phyloP scores from a whole-genome alignment of 139 green algal species.

The Micromonas pusilla region DNA sequence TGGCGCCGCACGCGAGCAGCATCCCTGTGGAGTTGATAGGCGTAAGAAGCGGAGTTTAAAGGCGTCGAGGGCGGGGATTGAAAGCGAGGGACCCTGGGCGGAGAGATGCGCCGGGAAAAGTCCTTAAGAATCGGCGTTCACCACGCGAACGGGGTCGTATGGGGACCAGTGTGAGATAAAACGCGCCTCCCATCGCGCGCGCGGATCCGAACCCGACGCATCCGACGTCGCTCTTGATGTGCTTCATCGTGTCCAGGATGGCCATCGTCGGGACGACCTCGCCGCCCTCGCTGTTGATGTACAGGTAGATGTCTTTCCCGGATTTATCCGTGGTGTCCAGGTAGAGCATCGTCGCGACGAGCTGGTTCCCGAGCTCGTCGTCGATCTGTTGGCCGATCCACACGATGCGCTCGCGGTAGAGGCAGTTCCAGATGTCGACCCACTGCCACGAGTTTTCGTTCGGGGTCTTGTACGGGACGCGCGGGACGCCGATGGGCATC shows the following conservation, averaged over 20 bases:
- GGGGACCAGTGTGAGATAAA: too few relatives aligned
- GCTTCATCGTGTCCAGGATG: conserved; percentile 94
- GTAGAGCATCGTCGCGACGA: conserved; percentile 88
- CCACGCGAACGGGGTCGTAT: too few relatives aligned
- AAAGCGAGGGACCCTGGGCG: too few relatives aligned
- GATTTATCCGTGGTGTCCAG: conserved; percentile 71
- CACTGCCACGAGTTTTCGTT: conserved; percentile 72
- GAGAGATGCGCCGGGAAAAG: too few relatives aligned
- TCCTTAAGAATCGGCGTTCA: too few relatives aligned
- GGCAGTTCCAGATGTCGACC: conserved; percentile 91
- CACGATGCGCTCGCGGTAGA: conserved; percentile 85
- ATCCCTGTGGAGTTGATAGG: too few relatives aligned
- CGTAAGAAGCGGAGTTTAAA: too few relatives aligned
- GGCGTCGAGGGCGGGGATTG: too few relatives aligned
- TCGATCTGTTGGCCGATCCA: conserved; percentile 76
- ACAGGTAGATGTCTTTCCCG: conserved; percentile 75
- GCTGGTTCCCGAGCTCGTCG: conserved; percentile 82
- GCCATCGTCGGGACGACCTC: conserved; percentile 85
- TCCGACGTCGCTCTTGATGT: conserved; percentile 78
- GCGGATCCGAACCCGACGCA: conserved; percentile 92
- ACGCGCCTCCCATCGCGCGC: conserved; percentile 90
- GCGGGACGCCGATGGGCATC: conserved; percentile 83
- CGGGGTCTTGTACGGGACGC: conserved; percentile 73
- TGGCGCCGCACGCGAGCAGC: conserved; percentile 83
- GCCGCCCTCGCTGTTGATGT: conserved; percentile 83